These are phyloP conservation scores for Talaromyces funiculosus DNA, from an alignment of 2,329 filamentous ascomycete genomes.

Conservation along the genomic window DNA sequence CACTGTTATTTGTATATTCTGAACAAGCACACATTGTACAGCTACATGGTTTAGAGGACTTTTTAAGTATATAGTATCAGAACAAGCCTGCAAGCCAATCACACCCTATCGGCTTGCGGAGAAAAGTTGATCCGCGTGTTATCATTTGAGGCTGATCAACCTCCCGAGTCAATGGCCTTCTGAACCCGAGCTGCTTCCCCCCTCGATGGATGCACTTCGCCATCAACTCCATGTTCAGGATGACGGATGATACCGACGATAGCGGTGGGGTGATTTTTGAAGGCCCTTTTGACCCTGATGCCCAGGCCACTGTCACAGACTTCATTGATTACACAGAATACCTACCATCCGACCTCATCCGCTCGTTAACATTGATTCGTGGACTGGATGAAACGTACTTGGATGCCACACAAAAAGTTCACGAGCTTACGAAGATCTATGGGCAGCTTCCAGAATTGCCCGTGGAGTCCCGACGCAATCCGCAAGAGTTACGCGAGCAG, in stretches of 20 bases:
- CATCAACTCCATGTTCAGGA: conserved; percentile 17
- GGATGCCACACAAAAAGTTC: conserved; percentile 35
- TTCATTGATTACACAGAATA: conserved; percentile 66
- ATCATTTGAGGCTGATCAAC: background rate
- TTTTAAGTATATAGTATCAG: too few species aligned
- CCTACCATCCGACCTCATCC: conserved; percentile 59
- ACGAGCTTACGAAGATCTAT: conserved; percentile 40
- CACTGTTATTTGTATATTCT: background rate
- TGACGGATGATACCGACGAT: conserved; percentile 40
- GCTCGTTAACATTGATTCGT: conserved; percentile 58
- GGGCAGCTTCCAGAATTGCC: conserved; percentile 48
- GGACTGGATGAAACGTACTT: conserved; percentile 43
- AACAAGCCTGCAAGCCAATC: conserved; percentile 1
- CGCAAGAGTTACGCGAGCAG: conserved; percentile 47
- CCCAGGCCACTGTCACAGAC: conserved; percentile 61
- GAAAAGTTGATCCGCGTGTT: conserved; percentile 27
- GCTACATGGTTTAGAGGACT: background rate
- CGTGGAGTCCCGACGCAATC: conserved; percentile 45
- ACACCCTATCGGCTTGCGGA: conserved; percentile 18
- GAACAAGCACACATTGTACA: background rate
- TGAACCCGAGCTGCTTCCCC: background rate
- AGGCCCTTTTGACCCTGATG: conserved; percentile 55
- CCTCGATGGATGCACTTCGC: background rate
- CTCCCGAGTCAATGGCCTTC: background rate
- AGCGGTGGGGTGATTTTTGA: conserved; percentile 41